phyloP scores from a whole-genome alignment of 805 yeast species.

The Priceomyces melissophilus region DNA sequence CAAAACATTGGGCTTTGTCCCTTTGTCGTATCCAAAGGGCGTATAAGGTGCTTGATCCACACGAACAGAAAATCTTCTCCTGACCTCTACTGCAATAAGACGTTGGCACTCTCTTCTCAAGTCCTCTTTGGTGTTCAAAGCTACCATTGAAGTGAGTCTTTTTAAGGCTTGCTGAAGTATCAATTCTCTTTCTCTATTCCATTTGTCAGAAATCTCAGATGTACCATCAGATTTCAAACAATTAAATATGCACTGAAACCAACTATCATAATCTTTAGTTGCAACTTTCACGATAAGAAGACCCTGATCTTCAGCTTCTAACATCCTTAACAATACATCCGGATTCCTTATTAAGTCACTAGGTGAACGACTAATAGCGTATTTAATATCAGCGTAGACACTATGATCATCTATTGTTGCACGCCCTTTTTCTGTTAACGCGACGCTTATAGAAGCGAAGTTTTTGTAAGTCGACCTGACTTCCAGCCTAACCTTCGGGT shows the following conservation, averaged over 20 bases:
- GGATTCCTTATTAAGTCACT: constrained; percentile 73
- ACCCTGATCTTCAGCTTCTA: constrained; percentile 84
- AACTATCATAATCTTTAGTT: constrained; percentile 40
- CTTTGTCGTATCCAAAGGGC: constrained; percentile 72
- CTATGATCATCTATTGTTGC: constrained; percentile 74
- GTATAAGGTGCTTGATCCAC: constrained; percentile 92
- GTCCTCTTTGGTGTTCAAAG: constrained; percentile 78
- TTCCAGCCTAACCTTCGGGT: constrained; percentile 74
- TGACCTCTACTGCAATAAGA: constrained; percentile 62
- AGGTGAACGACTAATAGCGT: constrained; percentile 78
- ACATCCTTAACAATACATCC: constrained; percentile 80
- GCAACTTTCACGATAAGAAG: constrained; percentile 63
- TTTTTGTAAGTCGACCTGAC: constrained; percentile 60
- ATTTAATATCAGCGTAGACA: constrained; percentile 85
- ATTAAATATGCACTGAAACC: constrained; percentile 39
- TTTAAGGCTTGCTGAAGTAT: constrained; percentile 67
- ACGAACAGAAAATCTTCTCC: constrained; percentile 63
- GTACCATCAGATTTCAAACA: constrained; percentile 74
- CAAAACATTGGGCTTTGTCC: constrained; percentile 81
- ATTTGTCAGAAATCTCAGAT: constrained; percentile 67
- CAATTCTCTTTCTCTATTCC: constrained; percentile 75
- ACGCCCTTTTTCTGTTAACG: constrained; percentile 70
- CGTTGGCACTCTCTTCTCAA: constrained; percentile 74
- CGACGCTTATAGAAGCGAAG: constrained; percentile 68
- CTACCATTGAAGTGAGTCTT: constrained; percentile 61